Evolutionary conservation across 2,329 filamentous ascomycete species (phyloP), one percentile per base, ranked within the genome.

Genomic region (Ophiosphaerella narmari): DNA sequence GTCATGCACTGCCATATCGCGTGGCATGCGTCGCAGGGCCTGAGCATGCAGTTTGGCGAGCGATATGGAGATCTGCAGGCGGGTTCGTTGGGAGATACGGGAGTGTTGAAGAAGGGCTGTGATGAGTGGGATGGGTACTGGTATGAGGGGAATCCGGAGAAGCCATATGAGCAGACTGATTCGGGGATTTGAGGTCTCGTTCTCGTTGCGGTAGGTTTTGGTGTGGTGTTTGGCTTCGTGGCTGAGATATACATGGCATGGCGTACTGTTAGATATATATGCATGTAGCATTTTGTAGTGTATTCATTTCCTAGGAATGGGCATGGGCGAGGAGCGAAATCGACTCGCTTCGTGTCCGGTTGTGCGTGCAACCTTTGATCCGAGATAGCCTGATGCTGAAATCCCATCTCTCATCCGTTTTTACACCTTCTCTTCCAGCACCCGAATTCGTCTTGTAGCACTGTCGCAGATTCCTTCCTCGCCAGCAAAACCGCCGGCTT

Each of bases 31-130:
- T 60, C 59, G 3, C 68, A 73, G 36, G 71, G 71, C 1, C 73
- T 87, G 14, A 76, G 74, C 6, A 68, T 83, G 31, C 78, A 84
- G 62, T 82, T 84, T 58, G 55, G 84, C 8, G 82, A 80, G 60
- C 55, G 62, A 9, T 65, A 59, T 43, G 46, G 52, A 12, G 63
- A 66, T n/a, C 16, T 48, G 46, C 68, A 71, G 7, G 44, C 43
- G 29, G 50, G 52, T 2, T 44, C 35, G 2, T 56, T 71, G 40
- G 65, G 65, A 1, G 59, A 61, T 41, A 53, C 47, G 2, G 38
- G 43, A n/a, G 60, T 35, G 1, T 59, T 70, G 16, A 63, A 59
- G 41, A 41, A 62, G 9, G 68, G 65, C 0, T 73, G 70, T 40
- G 52, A 51, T 24, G 64, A 65, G 33, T 73, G 70, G 70, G 64